Percentiles rank a stretch among this genome's conserved stretches.
Evolutionary conservation across 306 rosid species (phyloP).

Genomic region (Styphnolobium japonicum): DNA sequence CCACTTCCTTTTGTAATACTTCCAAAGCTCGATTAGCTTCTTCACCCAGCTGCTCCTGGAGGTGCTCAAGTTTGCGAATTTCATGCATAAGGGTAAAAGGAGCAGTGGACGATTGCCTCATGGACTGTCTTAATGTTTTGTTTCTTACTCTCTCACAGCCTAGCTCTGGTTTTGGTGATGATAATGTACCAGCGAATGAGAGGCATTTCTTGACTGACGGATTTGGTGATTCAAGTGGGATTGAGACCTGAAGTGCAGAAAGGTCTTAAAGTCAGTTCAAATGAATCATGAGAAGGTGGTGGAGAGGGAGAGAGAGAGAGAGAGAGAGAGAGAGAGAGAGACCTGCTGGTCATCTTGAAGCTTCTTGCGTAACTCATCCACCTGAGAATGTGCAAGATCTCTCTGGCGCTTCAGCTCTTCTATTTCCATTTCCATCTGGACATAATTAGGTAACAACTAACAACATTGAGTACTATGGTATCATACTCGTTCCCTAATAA

Average conservation of each 20-base stretch:
- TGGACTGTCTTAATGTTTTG: constrained; percentile 73
- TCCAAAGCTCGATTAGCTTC: constrained; percentile 97
- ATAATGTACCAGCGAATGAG: constrained; percentile 65
- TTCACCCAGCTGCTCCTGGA: constrained; percentile 97
- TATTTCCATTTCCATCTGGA: constrained; percentile 96
- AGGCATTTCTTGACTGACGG: constrained; percentile 86
- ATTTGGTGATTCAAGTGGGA: constrained; percentile 52
- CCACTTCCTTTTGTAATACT: constrained; percentile 96
- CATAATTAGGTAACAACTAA: constrained; percentile 19
- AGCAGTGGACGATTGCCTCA: constrained; percentile 94
- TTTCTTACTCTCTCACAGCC: constrained; percentile 58
- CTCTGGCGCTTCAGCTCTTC: constrained; percentile 89
- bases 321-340: not conserved
- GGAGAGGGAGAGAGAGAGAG: not conserved
- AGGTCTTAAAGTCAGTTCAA: constrained; percentile 1
- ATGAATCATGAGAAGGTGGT: not conserved
- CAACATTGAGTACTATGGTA: constrained; percentile 5
- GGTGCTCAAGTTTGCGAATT: constrained; percentile 98
- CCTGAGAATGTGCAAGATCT: constrained; percentile 86
- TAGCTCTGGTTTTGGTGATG: constrained; percentile 53
- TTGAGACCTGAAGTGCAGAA: constrained; percentile 51
- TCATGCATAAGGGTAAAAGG: constrained; percentile 98
- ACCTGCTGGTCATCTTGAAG: constrained; percentile 84
- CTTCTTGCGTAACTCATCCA: constrained; percentile 75
- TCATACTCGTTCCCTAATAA: not conserved